These are phyloP conservation scores for Mediolabrus comicus DNA, from an alignment of 108 stramenopile species.

Conservation along the genomic window DNA sequence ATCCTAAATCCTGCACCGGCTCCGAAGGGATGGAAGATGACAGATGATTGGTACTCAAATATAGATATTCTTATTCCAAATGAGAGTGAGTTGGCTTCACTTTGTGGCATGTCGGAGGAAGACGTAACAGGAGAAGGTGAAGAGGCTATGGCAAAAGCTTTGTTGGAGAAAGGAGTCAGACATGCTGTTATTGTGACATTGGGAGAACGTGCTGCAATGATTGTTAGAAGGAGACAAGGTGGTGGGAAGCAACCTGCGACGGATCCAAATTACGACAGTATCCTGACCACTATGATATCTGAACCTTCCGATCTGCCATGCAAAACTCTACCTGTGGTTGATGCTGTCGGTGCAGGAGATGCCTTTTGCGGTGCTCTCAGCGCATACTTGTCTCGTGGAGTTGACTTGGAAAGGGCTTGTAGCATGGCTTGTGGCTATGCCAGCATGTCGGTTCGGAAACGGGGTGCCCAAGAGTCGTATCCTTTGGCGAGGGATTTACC, in stretches of 20 bases:
- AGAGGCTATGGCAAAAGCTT: conserved; percentile 57
- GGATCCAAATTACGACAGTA: conserved; percentile 3
- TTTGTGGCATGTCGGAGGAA: conserved; percentile 30
- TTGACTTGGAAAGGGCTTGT: conserved; percentile 53
- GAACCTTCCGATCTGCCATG: conserved; percentile 67
- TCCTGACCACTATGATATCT: conserved; percentile 32
- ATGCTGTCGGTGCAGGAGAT: conserved; percentile 89
- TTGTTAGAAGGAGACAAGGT: conserved; percentile 46
- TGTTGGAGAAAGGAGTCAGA: conserved; percentile 63
- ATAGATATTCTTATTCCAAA: conserved; percentile 83
- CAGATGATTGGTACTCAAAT: conserved; percentile 58
- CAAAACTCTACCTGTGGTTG: conserved; percentile 64
- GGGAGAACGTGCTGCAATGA: conserved; percentile 81
- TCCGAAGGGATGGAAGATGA: conserved; percentile 39
- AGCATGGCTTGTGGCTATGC: conserved; percentile 80
- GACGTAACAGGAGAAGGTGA: conserved; percentile 41
- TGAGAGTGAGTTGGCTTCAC: conserved; percentile 67
- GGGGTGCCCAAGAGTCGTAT: conserved; percentile 77
- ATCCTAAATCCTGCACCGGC: conserved; percentile 65
- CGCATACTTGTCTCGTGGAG: conserved; percentile 64
- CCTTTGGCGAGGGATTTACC: conserved; percentile 70
- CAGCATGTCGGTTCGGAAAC: conserved; percentile 79
- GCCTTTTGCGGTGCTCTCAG: conserved; percentile 81
- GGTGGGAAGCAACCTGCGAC: not conserved
- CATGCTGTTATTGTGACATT: conserved; percentile 79